Evolutionary conservation across 495 filamentous ascomycete genomes (phyloP).

Genomic region (Cryomyces minteri): DNA sequence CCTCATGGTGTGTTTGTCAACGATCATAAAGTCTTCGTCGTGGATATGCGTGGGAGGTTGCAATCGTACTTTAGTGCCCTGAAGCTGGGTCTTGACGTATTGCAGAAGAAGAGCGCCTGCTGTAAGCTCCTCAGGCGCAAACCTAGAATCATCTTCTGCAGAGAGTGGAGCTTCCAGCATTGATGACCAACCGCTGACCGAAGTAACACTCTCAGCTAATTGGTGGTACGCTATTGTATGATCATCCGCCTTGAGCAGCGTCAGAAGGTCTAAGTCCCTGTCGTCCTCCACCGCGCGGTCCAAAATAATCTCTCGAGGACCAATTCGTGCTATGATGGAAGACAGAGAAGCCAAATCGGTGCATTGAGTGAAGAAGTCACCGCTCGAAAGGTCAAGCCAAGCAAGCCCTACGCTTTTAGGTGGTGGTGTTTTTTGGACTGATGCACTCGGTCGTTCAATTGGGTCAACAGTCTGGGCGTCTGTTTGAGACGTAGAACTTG

Average conservation of each 20-base stretch:
- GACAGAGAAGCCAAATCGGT: conserved; percentile 53
- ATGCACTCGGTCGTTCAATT: conserved; percentile 14
- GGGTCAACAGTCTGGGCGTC: conserved; percentile 8
- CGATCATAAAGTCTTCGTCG: conserved; percentile 58
- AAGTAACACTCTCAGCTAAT: conserved; percentile 24
- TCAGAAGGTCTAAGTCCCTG: background rate
- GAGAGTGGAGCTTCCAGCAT: conserved; percentile 55
- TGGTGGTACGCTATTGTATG: conserved; percentile 37
- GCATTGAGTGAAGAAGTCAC: conserved; percentile 77
- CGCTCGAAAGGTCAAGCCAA: conserved; percentile 91
- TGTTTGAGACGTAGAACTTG: conserved; percentile 3
- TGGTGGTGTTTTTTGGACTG: conserved; percentile 8
- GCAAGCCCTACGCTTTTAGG: conserved; percentile 50
- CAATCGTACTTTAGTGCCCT: conserved; percentile 63
- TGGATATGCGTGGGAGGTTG: conserved; percentile 63
- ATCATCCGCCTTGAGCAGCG: conserved; percentile 26
- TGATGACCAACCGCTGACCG: conserved; percentile 47
- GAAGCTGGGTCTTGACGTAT: conserved; percentile 65
- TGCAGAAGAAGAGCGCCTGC: conserved; percentile 62
- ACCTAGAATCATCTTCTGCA: conserved; percentile 20
- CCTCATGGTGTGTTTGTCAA: conserved; percentile 84
- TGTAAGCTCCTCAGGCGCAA: conserved; percentile 32
- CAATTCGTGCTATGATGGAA: conserved; percentile 64
- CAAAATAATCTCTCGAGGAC: conserved; percentile 70
- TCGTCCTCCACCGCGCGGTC: conserved; percentile 21